Evolutionary conservation across 768 basidiomycete species (phyloP), one percentile per base, ranked within the genome.

Genomic region (Chlorophyllum brunneum): DNA sequence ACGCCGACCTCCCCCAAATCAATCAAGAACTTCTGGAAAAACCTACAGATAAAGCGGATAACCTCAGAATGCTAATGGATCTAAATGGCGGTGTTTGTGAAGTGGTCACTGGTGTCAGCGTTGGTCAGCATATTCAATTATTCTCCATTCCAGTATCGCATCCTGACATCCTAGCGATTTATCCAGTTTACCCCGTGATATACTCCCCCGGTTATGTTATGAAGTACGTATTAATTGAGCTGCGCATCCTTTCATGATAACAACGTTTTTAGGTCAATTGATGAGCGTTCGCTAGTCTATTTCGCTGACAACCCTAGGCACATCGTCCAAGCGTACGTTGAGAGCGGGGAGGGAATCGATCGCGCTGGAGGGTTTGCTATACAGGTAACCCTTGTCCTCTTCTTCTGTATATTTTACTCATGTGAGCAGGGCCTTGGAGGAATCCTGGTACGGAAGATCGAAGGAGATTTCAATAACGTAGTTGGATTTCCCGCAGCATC

Each of bases 281-380:
- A 92, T 48, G 90, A 93, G 60, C 81, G 91, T 39, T 81, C 88
- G 0, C 65, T 91, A 5, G 91, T 92, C 9, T 77, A 90, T 61
- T 92, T 92, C 62, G 72, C 76, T 1, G 84, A 91, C 56, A 86
- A 76, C 61, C 69, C 83, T 0, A 56, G 61, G 31, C 69, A 80
- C 11, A 54, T 89, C 18, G 66, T 94, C 7, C 61, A 86, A 55
- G 88, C 92, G 7, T 98, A 98, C 58, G 91, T 83, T 16, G 83
- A 92, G 30, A 86, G 78, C 48, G 88, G 85, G 5, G 94, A 97
- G 70, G 94, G 94, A 0, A 64, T 84, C 36, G 88, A 93, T 61
- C 79, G 92, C 16, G 95, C 95, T 0, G 95, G 95, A 2, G 95
- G 95, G 0, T 98, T 98, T 64, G 93, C 92, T 1, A 83, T 93